phyloP scores from a whole-genome alignment of 108 stramenopile species.

The Pseudonitzschia multiseries region DNA sequence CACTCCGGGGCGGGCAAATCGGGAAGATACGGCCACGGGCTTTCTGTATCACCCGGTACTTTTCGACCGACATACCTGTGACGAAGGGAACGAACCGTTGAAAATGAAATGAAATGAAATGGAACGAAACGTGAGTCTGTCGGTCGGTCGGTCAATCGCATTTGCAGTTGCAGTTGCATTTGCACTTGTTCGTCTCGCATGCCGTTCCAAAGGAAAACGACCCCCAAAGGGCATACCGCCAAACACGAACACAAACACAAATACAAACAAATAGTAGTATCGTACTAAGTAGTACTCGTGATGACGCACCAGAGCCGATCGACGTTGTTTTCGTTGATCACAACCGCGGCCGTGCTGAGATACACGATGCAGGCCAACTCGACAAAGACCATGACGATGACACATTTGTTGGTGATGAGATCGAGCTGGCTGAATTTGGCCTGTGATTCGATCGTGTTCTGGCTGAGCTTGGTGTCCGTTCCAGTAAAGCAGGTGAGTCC shows the following conservation, averaged over 20 bases:
- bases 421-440: conserved; percentile 94
- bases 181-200: too few species aligned
- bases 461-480: conserved; percentile 90
- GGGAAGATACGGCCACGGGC: conserved; percentile 80
- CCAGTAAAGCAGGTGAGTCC: conserved; percentile 96
- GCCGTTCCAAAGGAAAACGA: too few species aligned
- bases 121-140: too few species aligned
- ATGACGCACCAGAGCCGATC: not conserved
- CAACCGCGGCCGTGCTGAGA: conserved; percentile 44
- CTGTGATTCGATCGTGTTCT: conserved; percentile 89
- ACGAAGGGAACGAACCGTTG: not conserved
- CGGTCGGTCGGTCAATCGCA: too few species aligned
- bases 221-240: too few species aligned
- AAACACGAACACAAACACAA: too few species aligned
- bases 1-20: conserved; percentile 54
- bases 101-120: not conserved
- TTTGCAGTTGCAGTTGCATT: too few species aligned
- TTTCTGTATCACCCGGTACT: conserved; percentile 32
- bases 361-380: conserved; percentile 62
- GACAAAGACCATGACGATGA: conserved; percentile 82
- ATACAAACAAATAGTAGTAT: too few species aligned
- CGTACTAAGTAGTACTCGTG: too few species aligned
- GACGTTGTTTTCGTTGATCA: not conserved
- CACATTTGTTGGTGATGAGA: conserved; percentile 72
- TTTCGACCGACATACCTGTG: conserved; percentile 55